Base-by-base conservation (phyloP, 495 filamentous ascomycete genomes). In the Beverwykella pulmonaria region DNA sequence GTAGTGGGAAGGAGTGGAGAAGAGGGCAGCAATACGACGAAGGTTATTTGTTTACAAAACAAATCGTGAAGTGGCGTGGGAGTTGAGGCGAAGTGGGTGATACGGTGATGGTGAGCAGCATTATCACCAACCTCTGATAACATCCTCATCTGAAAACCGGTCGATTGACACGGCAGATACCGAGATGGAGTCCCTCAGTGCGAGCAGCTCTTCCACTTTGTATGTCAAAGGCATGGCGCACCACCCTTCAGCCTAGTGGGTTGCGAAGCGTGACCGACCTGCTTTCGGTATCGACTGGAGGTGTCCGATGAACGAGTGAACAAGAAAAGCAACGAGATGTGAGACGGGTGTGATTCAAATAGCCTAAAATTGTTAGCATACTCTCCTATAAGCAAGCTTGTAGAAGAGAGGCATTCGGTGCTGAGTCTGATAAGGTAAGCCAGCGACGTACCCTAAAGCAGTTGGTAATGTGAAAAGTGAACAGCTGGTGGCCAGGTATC, bases 131-230 rank as follows among this genome's bases (percentile, higher is more conserved):
- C 75, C 70, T 65, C 74, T 75, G 70, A 95, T 92, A 1, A 88
- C 91, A 77, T 96, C 92, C 65, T 90, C 86, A 30, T 86, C 84
- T 23, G 87, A 87, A 2, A 84, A 86, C 9, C 90, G 90, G 57
- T 90, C 84, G 20, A 76, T 29, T 2, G 74, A 74, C 30, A 75
- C 68, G 1, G 74, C 70, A 17, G 71, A 73, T 52, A 74, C 74
- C 5, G 74, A 74, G 22, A 70, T 70, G 6, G 74, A 76, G 47
- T 71, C 63, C n/a, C 74, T 58, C 44, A 76, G 39, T 7, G 72
- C 72, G n/a, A 74, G 63, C 1, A 76, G 66, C 63, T 76, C 72
- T 57, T 71, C 72, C 12, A 73, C 70, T 32, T 70, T 67, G 60
- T 76, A 76, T 20, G 61, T 50, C 15, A 63, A 30, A 48, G 71